Evolutionary conservation across 139 green algal species (phyloP), one percentile per base, ranked within the genome.

Genomic region (Chlorella sp.): DNA sequence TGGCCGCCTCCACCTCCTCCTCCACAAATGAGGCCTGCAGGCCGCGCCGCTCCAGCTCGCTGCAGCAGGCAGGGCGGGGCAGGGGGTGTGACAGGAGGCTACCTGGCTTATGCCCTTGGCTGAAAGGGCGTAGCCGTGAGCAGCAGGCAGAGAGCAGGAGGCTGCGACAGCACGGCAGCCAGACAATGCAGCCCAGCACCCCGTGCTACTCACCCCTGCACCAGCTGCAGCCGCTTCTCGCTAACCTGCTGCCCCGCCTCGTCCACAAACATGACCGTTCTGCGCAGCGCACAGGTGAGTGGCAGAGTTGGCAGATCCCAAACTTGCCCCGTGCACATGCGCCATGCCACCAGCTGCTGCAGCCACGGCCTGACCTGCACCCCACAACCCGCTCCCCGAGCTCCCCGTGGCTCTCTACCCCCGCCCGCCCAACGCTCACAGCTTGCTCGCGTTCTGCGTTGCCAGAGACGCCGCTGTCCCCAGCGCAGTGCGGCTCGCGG

Each of bases 251-350:
- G 84, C 25, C 83, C 87, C 38, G 86, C 11, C 71, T 88, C 87
- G 44, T 90, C 84, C 16, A 90, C 44, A 74, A 90, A 88, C 56
- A 90, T 62, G 9, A 87, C 67, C 17, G 87, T 88, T 16, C 82
- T 87, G 72, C 41, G 65, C 30, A 71, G 60, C 60, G n/a, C n/a
- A 38, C 28, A 18, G 28, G 63, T 38, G 63, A 21, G 63, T 6
- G 4, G 63, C 28, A 2, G 16, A 28, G 20, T 30, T 28, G 25
- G 28, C 60, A 30, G 20, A 32, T 2, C 28, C 60, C 9, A 1
- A 67, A 32, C 60, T n/a, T n/a, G 21, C 60, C 23, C 9, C 2
- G 7, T 32, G 25, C 21, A 13, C 13, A 38, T 28, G n/a, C 7
- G n/a, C 4, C 64, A n/a, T 39, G 64, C 63, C 60, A 9, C n/a